Evolutionary conservation across 140 eudicot species (phyloP), one percentile per base, ranked within the genome.

Genomic region (Cichorium intybus): DNA sequence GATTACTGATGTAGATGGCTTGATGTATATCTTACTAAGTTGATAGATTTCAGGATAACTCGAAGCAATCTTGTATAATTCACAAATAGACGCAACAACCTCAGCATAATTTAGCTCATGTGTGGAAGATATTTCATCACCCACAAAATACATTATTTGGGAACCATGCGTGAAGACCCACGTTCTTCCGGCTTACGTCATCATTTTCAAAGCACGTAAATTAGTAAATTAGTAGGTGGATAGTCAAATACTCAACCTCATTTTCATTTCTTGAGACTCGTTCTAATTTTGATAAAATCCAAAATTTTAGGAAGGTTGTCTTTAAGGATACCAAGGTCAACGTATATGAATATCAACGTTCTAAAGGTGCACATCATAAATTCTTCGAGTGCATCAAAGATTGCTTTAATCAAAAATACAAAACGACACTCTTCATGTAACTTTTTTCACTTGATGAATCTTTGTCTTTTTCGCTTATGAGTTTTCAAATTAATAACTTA

Each of bases 71-170:
- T 6, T 8, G 11, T 59, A 76, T 0, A 79, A 82, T 18, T 85
- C 90, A 3, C 56, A 24, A 12, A 82, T 77, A 17, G 68, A 46
- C 27, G 55, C 61, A 0, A 95, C 90, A 3, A 85, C 84, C 37
- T 85, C 87, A 4, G 59, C 27, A 14, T 72, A 82, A 18, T 85
- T 77, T 8, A 81, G 80, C 47, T 79, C 85, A 2, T 95, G 96
- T 9, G 75, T 88, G 0, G 85, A 88, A 79, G 22, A 74, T 62
- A 16, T 69, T 12, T 43, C 34, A 4, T 34, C 77, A 16, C 95
- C 96, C 9, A 80, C 51, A 22, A 80, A 70, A 33, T 80, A 88
- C 33, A 73, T 85, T 14, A 59, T 88, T 2, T 85, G 96, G 96
- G 79, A 74, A 51, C 64, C 79, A 23, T 60, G 72, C 60, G 78